Conservation (phyloP, 768 basidiomycete species). For the Chlorophyllum brunneum region DNA sequence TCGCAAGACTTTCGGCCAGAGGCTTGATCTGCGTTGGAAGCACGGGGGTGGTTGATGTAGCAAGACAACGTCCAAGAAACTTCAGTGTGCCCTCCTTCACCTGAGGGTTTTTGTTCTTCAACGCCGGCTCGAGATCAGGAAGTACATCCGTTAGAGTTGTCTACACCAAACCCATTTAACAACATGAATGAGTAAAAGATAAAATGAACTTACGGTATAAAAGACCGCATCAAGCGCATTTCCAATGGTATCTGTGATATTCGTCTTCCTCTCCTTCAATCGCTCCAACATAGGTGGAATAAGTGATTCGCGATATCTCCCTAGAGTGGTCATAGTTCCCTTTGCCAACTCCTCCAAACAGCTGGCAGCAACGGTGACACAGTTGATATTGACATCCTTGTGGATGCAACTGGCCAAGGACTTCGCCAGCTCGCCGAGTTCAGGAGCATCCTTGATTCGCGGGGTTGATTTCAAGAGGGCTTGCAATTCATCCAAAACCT, state of each 20-base stretch:
- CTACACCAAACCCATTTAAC: constrained; percentile 36
- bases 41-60: constrained; percentile 66
- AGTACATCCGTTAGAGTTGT: constrained; percentile 76
- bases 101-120: constrained; percentile 93
- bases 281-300: constrained; percentile 81
- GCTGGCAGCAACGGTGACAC: constrained; percentile 84
- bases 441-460: constrained; percentile 75
- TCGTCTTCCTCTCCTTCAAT: constrained; percentile 90
- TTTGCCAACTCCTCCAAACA: constrained; percentile 85
- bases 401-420: constrained; percentile 79
- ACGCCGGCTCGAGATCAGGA: constrained; percentile 72
- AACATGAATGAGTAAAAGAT: constrained; percentile 5
- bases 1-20: constrained; percentile 70
- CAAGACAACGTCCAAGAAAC: constrained; percentile 78
- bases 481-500: constrained; percentile 80
- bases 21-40: constrained; percentile 75
- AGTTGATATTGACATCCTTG: constrained; percentile 91
- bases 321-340: constrained; percentile 73
- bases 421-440: constrained; percentile 71
- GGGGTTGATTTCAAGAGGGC: constrained; percentile 65
- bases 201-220: constrained; percentile 55
- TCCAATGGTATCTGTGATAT: constrained; percentile 86
- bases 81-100: constrained; percentile 91
- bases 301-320: constrained; percentile 64
- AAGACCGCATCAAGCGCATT: constrained; percentile 88